phyloP scores from a whole-genome alignment of 768 basidiomycete genomes.

The Pulveroboletus frians region DNA sequence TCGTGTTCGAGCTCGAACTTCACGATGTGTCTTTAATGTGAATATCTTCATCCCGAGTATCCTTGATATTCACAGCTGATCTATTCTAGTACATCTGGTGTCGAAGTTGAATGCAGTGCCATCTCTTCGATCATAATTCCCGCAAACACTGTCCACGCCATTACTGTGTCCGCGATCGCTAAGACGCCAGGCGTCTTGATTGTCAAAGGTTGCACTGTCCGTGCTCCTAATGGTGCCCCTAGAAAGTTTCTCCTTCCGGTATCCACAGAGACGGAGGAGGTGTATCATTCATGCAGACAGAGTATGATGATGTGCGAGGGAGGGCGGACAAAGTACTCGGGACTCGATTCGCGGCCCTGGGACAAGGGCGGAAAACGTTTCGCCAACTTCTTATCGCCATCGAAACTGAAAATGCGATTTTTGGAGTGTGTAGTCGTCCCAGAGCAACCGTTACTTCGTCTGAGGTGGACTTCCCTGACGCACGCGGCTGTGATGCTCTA shows the following conservation, averaged over 20 bases:
- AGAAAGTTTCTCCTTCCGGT: constrained; percentile 76
- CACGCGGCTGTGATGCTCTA: constrained; percentile 95
- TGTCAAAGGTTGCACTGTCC: constrained; percentile 75
- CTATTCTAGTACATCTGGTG: constrained; percentile 69
- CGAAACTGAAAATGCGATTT: constrained; percentile 41
- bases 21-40: constrained; percentile 80
- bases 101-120: constrained; percentile 61
- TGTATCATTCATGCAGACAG: constrained; percentile 48
- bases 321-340: constrained; percentile 67
- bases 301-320: constrained; percentile 60
- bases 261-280: constrained; percentile 66
- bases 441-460: constrained; percentile 81
- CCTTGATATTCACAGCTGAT: constrained; percentile 6
- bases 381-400: constrained; percentile 23
- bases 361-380: constrained; percentile 43
- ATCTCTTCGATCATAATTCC: constrained; percentile 59
- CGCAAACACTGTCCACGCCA: constrained; percentile 66
- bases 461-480: constrained; percentile 83
- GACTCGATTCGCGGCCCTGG: constrained; percentile 68
- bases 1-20: constrained; percentile 86
- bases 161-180: constrained; percentile 66
- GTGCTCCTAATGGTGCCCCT: constrained; percentile 64
- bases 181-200: constrained; percentile 58
- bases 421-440: constrained; percentile 81
- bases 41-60: constrained; percentile 3